Base-by-base conservation (phyloP, 1,284 basidiomycete genomes). In the Pseudozyma tsukubaensis region DNA sequence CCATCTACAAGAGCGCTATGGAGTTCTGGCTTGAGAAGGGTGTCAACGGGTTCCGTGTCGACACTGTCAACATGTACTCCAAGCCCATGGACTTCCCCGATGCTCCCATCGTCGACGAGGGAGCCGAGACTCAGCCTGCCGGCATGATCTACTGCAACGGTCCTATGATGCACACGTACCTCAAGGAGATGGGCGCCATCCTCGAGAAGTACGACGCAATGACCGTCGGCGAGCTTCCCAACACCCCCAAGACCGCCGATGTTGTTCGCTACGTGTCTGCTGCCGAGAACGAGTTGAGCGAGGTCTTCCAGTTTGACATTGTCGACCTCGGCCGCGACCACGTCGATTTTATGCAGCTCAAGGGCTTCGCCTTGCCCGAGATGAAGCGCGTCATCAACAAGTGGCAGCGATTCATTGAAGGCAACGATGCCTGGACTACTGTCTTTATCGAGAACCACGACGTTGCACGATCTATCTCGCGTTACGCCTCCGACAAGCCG, bases 21-120 rank as follows among this genome's bases (percentile, higher is more conserved):
- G 84, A 85, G 36, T 93, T 92, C 85, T 93, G 91, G 92, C 87
- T 90, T 24, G 88, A 90, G 61, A 86, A 89, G 64, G 91, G 92
- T 5, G 90, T 90, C 64, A 89, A 91, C 66, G 92, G 92, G 2
- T 93, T 92, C 84, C 86, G 78, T n/a, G 63, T 78, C 29, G 80
- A 81, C 60, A 80, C 80, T 10, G 78, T 81, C 62, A 80, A 82
- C 70, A 77, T 83, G 60, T 77, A 76, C 59, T 74, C 70, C 43
- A 83, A 82, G 60, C 82, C 77, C 11, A 71, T 68, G 69, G 71
- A 76, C 43, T 83, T 84, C 57, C 81, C 81, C 16, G 84, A 85
- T 56, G 83, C 82, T 1, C 68, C 76, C 24, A 67, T 85, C 42
- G 57, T 91, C 50, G 86, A 89, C 55, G 87, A 87, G 0, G 86